A percentile compares a stretch with the other conserved stretches of the same genome.
Conservation (phyloP, 257 asterid genomes). For the Anisodus tanguticus region DNA sequence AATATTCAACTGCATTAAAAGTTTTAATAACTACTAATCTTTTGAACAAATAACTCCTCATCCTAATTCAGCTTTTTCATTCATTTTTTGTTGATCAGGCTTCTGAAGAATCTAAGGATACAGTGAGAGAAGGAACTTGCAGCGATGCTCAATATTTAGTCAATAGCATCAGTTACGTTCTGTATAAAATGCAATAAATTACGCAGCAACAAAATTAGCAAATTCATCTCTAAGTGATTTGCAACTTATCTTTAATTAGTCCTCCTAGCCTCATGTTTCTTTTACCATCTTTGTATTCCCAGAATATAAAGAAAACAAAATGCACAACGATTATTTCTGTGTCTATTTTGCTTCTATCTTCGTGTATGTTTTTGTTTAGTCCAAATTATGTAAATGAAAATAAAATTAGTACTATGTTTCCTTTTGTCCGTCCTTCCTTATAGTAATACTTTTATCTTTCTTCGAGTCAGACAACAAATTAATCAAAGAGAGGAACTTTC, state of each 20-base stretch:
- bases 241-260: neutral
- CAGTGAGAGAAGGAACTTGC: slow-evolving; percentile 38
- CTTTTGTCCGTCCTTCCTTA: neutral
- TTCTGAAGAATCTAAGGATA: slow-evolving; percentile 68
- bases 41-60: neutral
- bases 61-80: neutral
- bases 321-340: neutral
- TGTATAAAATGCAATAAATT: neutral
- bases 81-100: slow-evolving; percentile 46
- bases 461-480: neutral
- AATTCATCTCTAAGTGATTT: neutral
- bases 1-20: neutral
- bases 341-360: too few relatives aligned
- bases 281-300: neutral
- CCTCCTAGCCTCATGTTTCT: neutral
- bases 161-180: neutral
- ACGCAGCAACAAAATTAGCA: too few relatives aligned
- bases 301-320: neutral
- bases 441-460: neutral
- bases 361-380: neutral
- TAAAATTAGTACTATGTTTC: neutral
- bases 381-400: neutral
- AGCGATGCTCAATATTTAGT: neutral
- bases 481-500: neutral
- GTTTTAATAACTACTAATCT: neutral